phyloP scores from a whole-genome alignment of 2,329 filamentous ascomycete species.

The Diaporthe destruens region DNA sequence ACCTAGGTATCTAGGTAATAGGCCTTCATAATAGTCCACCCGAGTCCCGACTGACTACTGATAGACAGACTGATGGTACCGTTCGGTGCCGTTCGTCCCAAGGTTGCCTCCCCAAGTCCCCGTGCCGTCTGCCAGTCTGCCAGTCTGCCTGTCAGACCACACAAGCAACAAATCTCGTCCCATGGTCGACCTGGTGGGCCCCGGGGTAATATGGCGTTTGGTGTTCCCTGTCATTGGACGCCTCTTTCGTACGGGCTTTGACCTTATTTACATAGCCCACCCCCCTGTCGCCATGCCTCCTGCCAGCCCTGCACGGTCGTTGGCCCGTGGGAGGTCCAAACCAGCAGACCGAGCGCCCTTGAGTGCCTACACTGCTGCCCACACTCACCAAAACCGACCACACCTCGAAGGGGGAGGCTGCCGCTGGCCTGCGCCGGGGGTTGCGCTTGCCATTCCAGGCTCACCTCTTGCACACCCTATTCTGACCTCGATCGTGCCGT shows the following conservation, averaged over 20 bases:
- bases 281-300: neutral
- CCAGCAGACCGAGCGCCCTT: constrained; percentile 3
- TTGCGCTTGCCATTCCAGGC: neutral
- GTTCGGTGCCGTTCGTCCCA: constrained; percentile 18
- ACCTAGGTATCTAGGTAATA: too few species aligned
- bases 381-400: too few species aligned
- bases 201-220: constrained; percentile 13
- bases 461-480: constrained; percentile 21
- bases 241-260: constrained; percentile 24
- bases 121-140: neutral
- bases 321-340: constrained; percentile 6
- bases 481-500: constrained; percentile 6
- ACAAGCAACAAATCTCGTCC: constrained; percentile 1
- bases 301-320: constrained; percentile 9
- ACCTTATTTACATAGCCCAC: constrained; percentile 30
- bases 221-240: constrained; percentile 21
- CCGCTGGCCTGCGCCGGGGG: neutral
- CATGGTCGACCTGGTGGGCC: neutral
- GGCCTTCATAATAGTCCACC: too few species aligned
- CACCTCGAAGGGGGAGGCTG: neutral
- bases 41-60: neutral
- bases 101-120: neutral
- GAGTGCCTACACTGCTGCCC: too few species aligned
- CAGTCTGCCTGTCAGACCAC: constrained; percentile 6
- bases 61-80: neutral